These are phyloP conservation scores for Fusarium goolgardi DNA, from an alignment of 2,329 filamentous ascomycete species.

Conservation along the genomic window DNA sequence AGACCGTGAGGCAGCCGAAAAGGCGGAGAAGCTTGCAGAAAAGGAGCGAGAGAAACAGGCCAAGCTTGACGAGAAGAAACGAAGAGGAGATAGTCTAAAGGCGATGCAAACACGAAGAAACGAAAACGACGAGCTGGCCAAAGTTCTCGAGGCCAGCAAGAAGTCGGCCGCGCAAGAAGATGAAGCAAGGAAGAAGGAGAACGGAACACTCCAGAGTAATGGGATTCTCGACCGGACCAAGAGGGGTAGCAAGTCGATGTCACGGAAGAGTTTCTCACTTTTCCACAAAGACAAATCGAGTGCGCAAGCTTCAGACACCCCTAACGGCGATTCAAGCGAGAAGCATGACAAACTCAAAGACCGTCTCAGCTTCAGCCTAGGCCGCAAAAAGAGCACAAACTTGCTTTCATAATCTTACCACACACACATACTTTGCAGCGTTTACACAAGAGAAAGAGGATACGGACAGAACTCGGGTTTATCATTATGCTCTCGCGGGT, in stretches of 20 bases:
- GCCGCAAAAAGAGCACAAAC: constrained; percentile 76
- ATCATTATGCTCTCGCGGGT: constrained; percentile 25
- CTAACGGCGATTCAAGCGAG: constrained; percentile 41
- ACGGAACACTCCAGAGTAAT: constrained; percentile 50
- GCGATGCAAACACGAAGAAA: constrained; percentile 64
- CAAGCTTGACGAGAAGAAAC: constrained; percentile 56
- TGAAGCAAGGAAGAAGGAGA: constrained; percentile 55
- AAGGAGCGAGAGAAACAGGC: constrained; percentile 55
- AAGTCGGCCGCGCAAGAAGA: constrained; percentile 67
- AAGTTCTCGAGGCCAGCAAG: constrained; percentile 74
- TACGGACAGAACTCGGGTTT: constrained; percentile 20
- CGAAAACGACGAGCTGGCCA: constrained; percentile 71
- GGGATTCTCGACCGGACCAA: constrained; percentile 74
- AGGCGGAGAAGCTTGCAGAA: constrained; percentile 66
- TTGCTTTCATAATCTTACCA: constrained; percentile 48
- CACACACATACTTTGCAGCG: constrained; percentile 10
- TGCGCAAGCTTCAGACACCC: constrained; percentile 39
- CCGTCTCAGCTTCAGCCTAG: constrained; percentile 74
- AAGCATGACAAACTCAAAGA: constrained; percentile 69
- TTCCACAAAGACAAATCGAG: constrained; percentile 63
- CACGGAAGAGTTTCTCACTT: constrained; percentile 79
- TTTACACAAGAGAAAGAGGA: constrained; percentile 26
- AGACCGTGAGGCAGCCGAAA: constrained; percentile 67
- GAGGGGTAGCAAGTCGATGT: constrained; percentile 80
- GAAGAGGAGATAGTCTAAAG: constrained; percentile 66